These are phyloP conservation scores for Leucosporidium creatinivorum DNA, from an alignment of 768 basidiomycete genomes.

Conservation along the genomic window DNA sequence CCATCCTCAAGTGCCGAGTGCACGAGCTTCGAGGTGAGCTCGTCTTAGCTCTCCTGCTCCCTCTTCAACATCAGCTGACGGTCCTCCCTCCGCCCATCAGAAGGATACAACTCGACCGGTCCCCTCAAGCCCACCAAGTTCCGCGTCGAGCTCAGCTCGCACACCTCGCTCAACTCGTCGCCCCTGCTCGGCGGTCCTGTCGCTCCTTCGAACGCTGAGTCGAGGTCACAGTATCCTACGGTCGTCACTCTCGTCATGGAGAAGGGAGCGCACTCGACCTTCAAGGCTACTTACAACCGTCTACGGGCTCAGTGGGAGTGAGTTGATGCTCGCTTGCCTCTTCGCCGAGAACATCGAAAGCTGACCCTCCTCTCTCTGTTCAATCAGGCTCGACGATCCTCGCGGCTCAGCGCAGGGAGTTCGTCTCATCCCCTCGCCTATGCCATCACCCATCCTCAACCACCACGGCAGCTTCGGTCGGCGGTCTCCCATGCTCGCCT, in stretches of 20 bases:
- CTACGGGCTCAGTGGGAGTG: conserved; percentile 63
- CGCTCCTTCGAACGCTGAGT: conserved; percentile 1
- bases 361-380: neutral
- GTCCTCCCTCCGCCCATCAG: no score
- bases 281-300: conserved; percentile 64
- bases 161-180: conserved; percentile 27
- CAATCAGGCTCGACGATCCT: conserved; percentile 26
- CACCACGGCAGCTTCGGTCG: neutral
- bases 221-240: conserved; percentile 49
- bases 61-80: no score
- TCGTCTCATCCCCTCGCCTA: conserved; percentile 29
- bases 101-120: conserved; percentile 16
- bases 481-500: conserved; percentile 24
- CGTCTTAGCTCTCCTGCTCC: neutral
- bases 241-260: conserved; percentile 66
- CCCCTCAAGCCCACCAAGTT: conserved; percentile 68
- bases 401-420: conserved; percentile 2
- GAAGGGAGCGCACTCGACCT: conserved; percentile 75
- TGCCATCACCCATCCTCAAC: conserved; percentile 17
- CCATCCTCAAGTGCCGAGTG: conserved; percentile 67
- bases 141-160: conserved; percentile 61
- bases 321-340: conserved; percentile 2
- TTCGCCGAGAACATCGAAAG: neutral
- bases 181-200: conserved; percentile 4
- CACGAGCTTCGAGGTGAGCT: conserved; percentile 53